Evolutionary conservation across 495 filamentous ascomycete species (phyloP), one percentile per base, ranked within the genome.

Genomic region (Aspergillus asperescens): DNA sequence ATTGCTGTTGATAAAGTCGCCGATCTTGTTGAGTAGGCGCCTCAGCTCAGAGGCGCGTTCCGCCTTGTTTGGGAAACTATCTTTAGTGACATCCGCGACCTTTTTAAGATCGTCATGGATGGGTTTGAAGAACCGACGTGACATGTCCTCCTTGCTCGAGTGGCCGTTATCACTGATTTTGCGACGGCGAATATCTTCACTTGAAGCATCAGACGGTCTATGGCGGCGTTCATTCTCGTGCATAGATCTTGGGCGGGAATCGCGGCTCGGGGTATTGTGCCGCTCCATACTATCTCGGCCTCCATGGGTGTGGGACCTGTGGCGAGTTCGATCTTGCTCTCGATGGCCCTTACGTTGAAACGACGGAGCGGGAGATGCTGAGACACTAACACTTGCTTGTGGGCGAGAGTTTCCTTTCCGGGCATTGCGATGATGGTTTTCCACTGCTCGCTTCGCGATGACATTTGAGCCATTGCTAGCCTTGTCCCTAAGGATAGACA

Each of bases 371-470:
- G 78, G 78, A 20, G 76, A 79, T n/a, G 77, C 75, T 8, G 78
- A 81, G 5, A 77, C 67, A 52, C 72, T 76, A 12, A 61, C 60
- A 41, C 71, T 73, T 44, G 66, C 68, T n/a, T 69, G 59, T 49
- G 68, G 44, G 25, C 70, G 62, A 40, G 70, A 39, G 16, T 34
- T 62, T 56, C 74, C 70, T 35, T 88, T 84, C 65, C 89, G 88
- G 64, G 88, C 89, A 70, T 90, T 91, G 27, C 89, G 84, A 63
- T 93, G 88, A 59, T 93, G 89, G 50, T 91, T 93, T 55, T 90
- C 88, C n/a, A 92, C 82, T 1, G 84, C 85, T 61, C 82, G 81
- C 64, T 85, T 88, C n/a, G 86, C 87, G 27, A 78, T 83, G 19
- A 71, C 60, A 57, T 70, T 86, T 64, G 72, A 83, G 65, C 72